Base-by-base conservation (phyloP, 179 eudicot species). In the Actinidia arguta region DNA sequence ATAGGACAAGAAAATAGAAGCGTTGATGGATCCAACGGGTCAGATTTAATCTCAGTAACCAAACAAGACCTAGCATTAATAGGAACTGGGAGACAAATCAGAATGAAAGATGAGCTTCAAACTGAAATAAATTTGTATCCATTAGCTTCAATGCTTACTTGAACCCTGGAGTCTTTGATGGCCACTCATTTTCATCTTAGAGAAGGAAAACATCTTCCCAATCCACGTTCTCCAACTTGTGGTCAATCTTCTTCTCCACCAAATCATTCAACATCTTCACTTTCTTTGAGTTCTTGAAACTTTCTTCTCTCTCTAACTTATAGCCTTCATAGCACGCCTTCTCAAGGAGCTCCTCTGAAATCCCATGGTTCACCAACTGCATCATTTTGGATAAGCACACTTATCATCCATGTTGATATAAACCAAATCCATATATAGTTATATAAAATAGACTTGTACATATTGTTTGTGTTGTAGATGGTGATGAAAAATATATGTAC, bases 291-390 rank as follows among this genome's bases (percentile, higher is more conserved):
- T 69, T 88, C 71, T 88, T 86, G 86, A 94, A 95, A 12, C 39
- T 84, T 72, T 92, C 93, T 86, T 94, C 96, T 80, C 98, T 86
- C 83, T 95, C 98, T 22, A 81, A 61, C 89, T 89, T 91, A 44
- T 88, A 95, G 78, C 93, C 94, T n/a, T 94, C 91, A 6, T 94
- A 86, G 58, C 88, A 82, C 46, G 92, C 92, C 79, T 84, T 90
- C 84, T 91, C 97, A 3, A 96, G 88, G 25, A 96, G 92, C 88
- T 96, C 96, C 83, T 84, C 94, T 8, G 98, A 58, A 80, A 96
- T 90, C 80, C 98, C 99, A 83, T 96, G 98, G 66, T 96, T 96
- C 84, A 93, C 90, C 91, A 96, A 79, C 99, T 96, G 87, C 79
- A 83, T n/a, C n/a, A n/a, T n/a, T n/a, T n/a, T n/a, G n/a, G n/a